Percentiles rank a stretch among this genome's conserved stretches.
Conservation (phyloP, 2,329 filamentous ascomycete species). For the Fusarium sp. region DNA sequence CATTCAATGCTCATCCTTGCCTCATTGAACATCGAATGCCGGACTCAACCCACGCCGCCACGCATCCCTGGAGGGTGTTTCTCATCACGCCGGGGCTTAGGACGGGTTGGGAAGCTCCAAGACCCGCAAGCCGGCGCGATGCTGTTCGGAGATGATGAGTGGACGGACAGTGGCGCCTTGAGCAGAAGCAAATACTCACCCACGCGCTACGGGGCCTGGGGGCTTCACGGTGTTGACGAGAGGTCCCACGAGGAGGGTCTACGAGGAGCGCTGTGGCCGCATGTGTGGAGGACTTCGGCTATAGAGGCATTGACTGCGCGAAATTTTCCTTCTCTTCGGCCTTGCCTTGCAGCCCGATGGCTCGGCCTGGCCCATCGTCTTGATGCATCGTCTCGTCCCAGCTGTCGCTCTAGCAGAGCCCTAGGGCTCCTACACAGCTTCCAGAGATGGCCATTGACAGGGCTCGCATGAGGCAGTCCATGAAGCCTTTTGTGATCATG, state of each 20-base stretch:
- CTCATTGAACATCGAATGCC: slow-evolving; percentile 21
- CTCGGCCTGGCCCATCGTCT: slow-evolving; percentile 3
- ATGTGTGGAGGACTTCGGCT: slow-evolving; percentile 24
- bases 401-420: slow-evolving; percentile 2
- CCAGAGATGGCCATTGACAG: slow-evolving; percentile 2
- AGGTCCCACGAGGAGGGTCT: slow-evolving; percentile 33
- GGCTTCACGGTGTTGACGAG: slow-evolving; percentile 29
- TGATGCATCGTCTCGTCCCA: slow-evolving; percentile 6
- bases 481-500: background rate
- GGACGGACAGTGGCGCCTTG: slow-evolving; percentile 24
- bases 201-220: slow-evolving; percentile 28
- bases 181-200: slow-evolving; percentile 8
- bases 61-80: slow-evolving; percentile 30
- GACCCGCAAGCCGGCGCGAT: slow-evolving; percentile 32
- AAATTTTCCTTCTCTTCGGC: slow-evolving; percentile 26
- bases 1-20: slow-evolving; percentile 25
- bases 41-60: slow-evolving; percentile 26
- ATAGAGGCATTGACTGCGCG: slow-evolving; percentile 29
- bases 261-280: slow-evolving; percentile 30
- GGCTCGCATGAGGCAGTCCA: slow-evolving; percentile 11
- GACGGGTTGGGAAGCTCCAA: slow-evolving; percentile 21
- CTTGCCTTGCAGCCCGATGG: slow-evolving; percentile 22
- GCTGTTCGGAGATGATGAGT: slow-evolving; percentile 41
- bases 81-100: slow-evolving; percentile 17
- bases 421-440: background rate